Evolutionary conservation across 2,329 filamentous ascomycete genomes (phyloP).

Genomic region (Ophiostoma novo-ulmi): DNA sequence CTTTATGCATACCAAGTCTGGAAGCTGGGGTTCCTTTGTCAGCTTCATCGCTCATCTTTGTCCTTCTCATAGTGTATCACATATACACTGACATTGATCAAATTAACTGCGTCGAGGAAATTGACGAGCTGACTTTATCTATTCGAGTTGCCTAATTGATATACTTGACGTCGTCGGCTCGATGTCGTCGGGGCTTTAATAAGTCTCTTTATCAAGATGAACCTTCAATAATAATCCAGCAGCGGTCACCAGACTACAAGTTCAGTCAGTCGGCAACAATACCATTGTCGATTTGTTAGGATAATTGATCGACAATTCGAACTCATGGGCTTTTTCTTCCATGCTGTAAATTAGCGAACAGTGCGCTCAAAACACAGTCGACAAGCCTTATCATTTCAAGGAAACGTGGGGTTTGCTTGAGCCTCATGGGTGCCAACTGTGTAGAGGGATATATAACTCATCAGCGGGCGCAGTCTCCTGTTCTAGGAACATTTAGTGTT

Average conservation of each 20-base stretch:
- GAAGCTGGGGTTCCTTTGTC: neutral
- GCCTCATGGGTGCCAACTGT: neutral
- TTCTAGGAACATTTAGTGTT: neutral
- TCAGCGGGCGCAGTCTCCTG: neutral
- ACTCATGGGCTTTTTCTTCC: neutral
- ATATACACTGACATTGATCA: neutral
- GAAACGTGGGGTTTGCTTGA: neutral
- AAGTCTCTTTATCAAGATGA: neutral
- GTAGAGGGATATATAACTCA: neutral
- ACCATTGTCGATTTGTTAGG: neutral
- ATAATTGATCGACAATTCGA: neutral
- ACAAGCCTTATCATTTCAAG: neutral
- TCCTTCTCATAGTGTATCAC: neutral
- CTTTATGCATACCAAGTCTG: neutral
- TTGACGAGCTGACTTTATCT: too few relatives aligned
- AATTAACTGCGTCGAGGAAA: neutral
- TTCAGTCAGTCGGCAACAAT: neutral
- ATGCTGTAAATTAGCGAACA: neutral
- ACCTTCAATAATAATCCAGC: neutral
- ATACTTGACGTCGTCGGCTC: neutral
- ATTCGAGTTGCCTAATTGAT: too few relatives aligned
- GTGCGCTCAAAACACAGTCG: neutral
- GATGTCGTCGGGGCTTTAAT: neutral
- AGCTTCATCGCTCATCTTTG: neutral
- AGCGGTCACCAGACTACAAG: neutral